Conservation (phyloP, 2,329 filamentous ascomycete genomes). For the Cercospora sojina region DNA sequence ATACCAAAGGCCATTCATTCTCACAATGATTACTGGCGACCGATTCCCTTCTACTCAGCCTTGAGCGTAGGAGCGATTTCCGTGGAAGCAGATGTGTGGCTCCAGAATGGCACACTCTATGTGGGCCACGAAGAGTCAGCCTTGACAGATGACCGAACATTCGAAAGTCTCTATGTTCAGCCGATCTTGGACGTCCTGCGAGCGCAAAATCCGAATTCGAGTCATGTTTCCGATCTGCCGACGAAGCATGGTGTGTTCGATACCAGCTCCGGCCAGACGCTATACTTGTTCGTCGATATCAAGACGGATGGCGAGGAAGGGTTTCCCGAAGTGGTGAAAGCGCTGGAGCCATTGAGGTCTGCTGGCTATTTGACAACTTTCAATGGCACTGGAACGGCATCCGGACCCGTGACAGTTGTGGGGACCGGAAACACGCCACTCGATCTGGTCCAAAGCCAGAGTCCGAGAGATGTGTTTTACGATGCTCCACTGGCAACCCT, state of each 20-base stretch:
- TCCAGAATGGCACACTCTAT: slow-evolving; percentile 56
- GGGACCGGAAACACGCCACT: slow-evolving; percentile 59
- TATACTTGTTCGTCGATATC: slow-evolving; percentile 65
- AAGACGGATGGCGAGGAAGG: slow-evolving; percentile 59
- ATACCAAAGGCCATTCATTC: slow-evolving; percentile 57
- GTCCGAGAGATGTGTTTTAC: slow-evolving; percentile 55
- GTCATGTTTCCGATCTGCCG: slow-evolving; percentile 46
- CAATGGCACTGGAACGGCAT: slow-evolving; percentile 48
- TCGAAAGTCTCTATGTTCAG: slow-evolving; percentile 59
- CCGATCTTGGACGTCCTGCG: slow-evolving; percentile 58
- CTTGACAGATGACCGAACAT: slow-evolving; percentile 53
- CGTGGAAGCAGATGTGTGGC: slow-evolving; percentile 61
- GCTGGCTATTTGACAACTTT: slow-evolving; percentile 55
- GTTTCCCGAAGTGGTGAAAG: slow-evolving; percentile 56
- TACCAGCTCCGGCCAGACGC: slow-evolving; percentile 54
- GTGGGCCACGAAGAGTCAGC: slow-evolving; percentile 58
- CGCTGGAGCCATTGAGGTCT: slow-evolving; percentile 57
- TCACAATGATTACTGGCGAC: slow-evolving; percentile 61
- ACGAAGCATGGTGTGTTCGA: slow-evolving; percentile 63
- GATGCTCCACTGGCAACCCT: slow-evolving; percentile 56
- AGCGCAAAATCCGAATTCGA: slow-evolving; percentile 56
- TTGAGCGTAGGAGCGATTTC: slow-evolving; percentile 58
- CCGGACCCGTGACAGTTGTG: slow-evolving; percentile 58
- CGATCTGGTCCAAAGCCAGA: slow-evolving; percentile 48
- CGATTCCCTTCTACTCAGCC: slow-evolving; percentile 51